Evolutionary conservation across 371 early-diverging fungal species (phyloP).

Genomic region (Lichtheimia corymbifera): DNA sequence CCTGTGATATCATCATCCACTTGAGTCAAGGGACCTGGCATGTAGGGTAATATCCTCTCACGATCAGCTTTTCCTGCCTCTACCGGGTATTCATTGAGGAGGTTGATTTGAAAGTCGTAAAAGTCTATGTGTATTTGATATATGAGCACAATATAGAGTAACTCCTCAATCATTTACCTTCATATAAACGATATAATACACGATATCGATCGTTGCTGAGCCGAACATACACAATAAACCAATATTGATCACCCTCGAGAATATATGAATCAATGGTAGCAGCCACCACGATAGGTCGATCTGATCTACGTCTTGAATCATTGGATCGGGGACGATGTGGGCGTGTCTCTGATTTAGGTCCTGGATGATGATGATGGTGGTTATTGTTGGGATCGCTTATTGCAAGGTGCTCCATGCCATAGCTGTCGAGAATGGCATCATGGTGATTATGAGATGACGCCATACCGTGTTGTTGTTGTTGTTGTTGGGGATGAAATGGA

Average conservation of each 20-base stretch:
- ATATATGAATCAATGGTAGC: slow-evolving; percentile 64
- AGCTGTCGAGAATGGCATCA: slow-evolving; percentile 19
- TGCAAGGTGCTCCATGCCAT: slow-evolving; percentile 19
- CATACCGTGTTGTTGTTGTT: too few species aligned
- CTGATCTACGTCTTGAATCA: slow-evolving; percentile 1
- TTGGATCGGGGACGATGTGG: background rate
- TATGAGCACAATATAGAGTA: background rate
- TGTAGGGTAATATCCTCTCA: slow-evolving; percentile 72
- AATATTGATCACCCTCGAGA: slow-evolving; percentile 66
- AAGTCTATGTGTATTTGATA: slow-evolving; percentile 51
- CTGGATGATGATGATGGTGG: slow-evolving; percentile 2
- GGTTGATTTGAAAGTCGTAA: slow-evolving; percentile 77
- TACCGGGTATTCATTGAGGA: slow-evolving; percentile 71
- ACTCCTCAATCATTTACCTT: slow-evolving; percentile 30
- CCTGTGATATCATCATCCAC: slow-evolving; percentile 62
- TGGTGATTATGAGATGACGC: background rate
- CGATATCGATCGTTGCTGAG: slow-evolving; percentile 53
- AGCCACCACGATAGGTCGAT: slow-evolving; percentile 34
- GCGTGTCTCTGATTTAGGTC: background rate
- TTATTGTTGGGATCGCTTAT: background rate
- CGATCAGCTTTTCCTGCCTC: slow-evolving; percentile 72
- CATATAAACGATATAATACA: slow-evolving; percentile 71
- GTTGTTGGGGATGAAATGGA: too few species aligned
- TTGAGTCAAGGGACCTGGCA: slow-evolving; percentile 67
- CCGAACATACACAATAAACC: slow-evolving; percentile 70